Percentiles rank a stretch among this genome's conserved stretches.
Conservation (phyloP, 345 rosid species). For the Lumnitzera littorea region DNA sequence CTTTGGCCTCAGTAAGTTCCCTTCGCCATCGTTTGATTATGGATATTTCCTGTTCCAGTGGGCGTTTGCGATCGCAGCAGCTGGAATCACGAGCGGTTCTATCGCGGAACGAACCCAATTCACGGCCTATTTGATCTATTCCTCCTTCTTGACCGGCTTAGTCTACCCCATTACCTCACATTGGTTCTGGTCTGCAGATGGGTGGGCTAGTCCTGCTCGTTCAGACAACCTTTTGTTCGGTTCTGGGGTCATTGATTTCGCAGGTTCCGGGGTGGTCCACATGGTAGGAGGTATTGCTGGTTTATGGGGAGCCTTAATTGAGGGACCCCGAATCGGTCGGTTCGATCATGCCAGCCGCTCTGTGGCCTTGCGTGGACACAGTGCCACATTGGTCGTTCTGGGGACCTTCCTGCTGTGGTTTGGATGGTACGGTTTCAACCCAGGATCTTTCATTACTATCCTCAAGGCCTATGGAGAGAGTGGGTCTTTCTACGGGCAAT, state of each 20-base stretch:
- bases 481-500: slow-evolving; percentile 38
- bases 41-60: slow-evolving; percentile 40
- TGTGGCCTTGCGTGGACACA: slow-evolving; percentile 44
- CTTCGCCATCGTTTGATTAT: slow-evolving; percentile 25
- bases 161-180: slow-evolving; percentile 52
- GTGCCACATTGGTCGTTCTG: slow-evolving; percentile 44
- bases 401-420: slow-evolving; percentile 58
- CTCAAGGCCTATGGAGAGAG: slow-evolving; percentile 21
- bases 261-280: slow-evolving; percentile 58
- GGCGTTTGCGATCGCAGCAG: slow-evolving; percentile 56
- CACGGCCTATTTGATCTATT: slow-evolving; percentile 39
- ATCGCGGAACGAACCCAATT: slow-evolving; percentile 53
- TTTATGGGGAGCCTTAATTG: slow-evolving; percentile 49
- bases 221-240: slow-evolving; percentile 24
- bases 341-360: slow-evolving; percentile 24
- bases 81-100: slow-evolving; percentile 58
- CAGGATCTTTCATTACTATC: slow-evolving; percentile 39
- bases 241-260: slow-evolving; percentile 50
- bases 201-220: slow-evolving; percentile 39
- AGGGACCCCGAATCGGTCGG: slow-evolving; percentile 56
- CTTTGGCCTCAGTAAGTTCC: slow-evolving; percentile 33
- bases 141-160: slow-evolving; percentile 44
- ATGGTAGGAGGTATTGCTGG: slow-evolving; percentile 60
- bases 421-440: slow-evolving; percentile 58
- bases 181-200: slow-evolving; percentile 57